Conservation (phyloP, 108 stramenopile species). For the Stephanodiscus minutulus region DNA sequence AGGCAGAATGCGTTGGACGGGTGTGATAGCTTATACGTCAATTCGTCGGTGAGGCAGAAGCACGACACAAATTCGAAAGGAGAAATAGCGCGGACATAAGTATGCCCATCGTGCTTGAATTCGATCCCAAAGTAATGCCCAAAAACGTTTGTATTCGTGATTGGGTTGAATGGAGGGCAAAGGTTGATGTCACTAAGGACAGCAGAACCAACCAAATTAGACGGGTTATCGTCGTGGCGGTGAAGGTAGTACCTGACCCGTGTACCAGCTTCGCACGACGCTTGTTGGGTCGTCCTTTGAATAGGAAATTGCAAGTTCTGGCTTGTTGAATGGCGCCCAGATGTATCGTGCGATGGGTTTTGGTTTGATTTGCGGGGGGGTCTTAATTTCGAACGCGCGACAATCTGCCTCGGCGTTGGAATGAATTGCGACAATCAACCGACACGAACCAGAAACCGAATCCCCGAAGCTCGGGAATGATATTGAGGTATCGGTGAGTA, state of each 20-base stretch:
- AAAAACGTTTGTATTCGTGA: too few relatives aligned
- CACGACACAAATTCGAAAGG: slow-evolving; percentile 19
- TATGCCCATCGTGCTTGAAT: background rate
- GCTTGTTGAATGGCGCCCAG: background rate
- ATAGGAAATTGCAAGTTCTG: background rate
- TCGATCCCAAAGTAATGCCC: slow-evolving; percentile 9
- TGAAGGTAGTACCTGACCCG: too few relatives aligned
- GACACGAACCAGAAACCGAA: background rate
- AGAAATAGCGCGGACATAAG: slow-evolving; percentile 10
- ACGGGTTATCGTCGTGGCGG: too few relatives aligned
- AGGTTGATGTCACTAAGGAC: too few relatives aligned
- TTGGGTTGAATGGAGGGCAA: background rate
- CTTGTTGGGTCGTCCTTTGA: background rate
- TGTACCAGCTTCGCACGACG: too few relatives aligned
- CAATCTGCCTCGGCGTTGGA: background rate
- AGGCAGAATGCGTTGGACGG: background rate
- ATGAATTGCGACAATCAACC: background rate
- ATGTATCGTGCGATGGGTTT: background rate
- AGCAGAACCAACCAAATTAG: too few relatives aligned
- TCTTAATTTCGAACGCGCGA: background rate
- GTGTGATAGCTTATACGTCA: slow-evolving; percentile 2
- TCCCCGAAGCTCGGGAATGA: background rate
- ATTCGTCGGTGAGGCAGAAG: slow-evolving; percentile 1
- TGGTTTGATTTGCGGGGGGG: too few relatives aligned
- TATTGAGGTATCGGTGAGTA: background rate